phyloP scores from a whole-genome alignment of 371 early-diverging fungal species.

The Chytridiales sp. region DNA sequence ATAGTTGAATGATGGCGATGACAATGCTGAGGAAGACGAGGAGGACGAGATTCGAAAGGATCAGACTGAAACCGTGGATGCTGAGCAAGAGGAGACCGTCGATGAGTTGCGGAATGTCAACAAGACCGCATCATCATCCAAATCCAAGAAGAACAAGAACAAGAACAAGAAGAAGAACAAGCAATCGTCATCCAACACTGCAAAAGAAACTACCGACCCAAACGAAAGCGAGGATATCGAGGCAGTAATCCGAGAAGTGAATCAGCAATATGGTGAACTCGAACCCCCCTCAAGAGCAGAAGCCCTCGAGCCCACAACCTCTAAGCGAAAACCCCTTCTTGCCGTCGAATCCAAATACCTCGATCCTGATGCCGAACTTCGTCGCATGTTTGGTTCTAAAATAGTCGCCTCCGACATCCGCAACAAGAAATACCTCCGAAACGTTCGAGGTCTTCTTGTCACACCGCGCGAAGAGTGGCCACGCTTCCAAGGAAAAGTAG shows the following conservation, averaged over 20 bases:
- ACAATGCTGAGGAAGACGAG: slow-evolving; percentile 24
- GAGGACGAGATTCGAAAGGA: slow-evolving; percentile 49
- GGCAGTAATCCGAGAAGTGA: slow-evolving; percentile 55
- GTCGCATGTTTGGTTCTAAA: slow-evolving; percentile 82
- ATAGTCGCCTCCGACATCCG: slow-evolving; percentile 62
- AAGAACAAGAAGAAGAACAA: slow-evolving; percentile 31
- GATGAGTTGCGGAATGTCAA: slow-evolving; percentile 46
- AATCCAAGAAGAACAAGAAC: background rate
- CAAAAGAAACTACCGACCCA: slow-evolving; percentile 48
- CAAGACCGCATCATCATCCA: background rate
- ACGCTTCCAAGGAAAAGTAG: slow-evolving; percentile 57
- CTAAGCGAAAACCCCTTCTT: slow-evolving; percentile 39
- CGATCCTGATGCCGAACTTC: slow-evolving; percentile 87
- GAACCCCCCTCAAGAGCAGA: slow-evolving; percentile 14
- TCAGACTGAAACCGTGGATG: slow-evolving; percentile 29
- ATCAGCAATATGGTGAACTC: slow-evolving; percentile 43
- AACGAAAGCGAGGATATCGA: slow-evolving; percentile 56
- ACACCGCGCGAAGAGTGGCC: slow-evolving; percentile 80
- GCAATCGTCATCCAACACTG: slow-evolving; percentile 36
- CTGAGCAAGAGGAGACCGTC: slow-evolving; percentile 47
- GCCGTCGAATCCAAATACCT: slow-evolving; percentile 64
- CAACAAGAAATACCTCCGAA: slow-evolving; percentile 29
- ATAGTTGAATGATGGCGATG: slow-evolving; percentile 20
- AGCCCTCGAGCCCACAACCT: slow-evolving; percentile 11
- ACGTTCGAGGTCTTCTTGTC: slow-evolving; percentile 42